phyloP scores from a whole-genome alignment of 805 yeast genomes.

The Candida suzukii region DNA sequence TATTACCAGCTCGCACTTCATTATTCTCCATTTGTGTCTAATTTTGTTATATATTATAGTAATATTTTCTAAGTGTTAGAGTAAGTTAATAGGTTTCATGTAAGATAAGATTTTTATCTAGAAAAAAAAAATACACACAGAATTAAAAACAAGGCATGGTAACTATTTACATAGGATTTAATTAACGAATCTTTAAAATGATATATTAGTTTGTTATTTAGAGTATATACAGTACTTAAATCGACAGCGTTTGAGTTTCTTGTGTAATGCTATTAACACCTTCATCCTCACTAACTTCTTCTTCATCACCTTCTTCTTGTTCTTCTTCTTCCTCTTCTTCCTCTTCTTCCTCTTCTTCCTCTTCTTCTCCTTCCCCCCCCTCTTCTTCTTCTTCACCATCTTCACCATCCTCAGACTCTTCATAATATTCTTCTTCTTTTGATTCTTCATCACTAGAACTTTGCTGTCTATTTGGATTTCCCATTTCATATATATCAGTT shows the following conservation, averaged over 20 bases:
- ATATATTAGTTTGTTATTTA: too few relatives aligned
- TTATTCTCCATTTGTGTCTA: background rate
- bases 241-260: background rate
- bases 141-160: too few relatives aligned
- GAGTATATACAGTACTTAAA: background rate
- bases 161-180: too few relatives aligned
- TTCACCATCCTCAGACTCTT: slow-evolving; percentile 11
- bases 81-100: too few relatives aligned
- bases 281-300: slow-evolving; percentile 4
- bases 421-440: slow-evolving; percentile 20
- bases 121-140: too few relatives aligned
- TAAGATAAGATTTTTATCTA: too few relatives aligned
- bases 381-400: slow-evolving; percentile 16
- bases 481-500: slow-evolving; percentile 71
- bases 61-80: background rate
- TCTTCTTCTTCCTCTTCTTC: slow-evolving; percentile 8
- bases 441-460: slow-evolving; percentile 15
- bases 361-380: slow-evolving; percentile 12
- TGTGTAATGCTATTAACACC: background rate
- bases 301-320: slow-evolving; percentile 5
- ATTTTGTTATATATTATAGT: background rate
- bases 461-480: slow-evolving; percentile 56
- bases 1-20: slow-evolving; percentile 32
- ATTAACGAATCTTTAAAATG: too few relatives aligned
- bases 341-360: slow-evolving; percentile 9